Percentiles rank a stretch among this genome's conserved stretches.
phyloP scores from a whole-genome alignment of 1,139 yeast species.

The Geotrichum citri-aurantii region DNA sequence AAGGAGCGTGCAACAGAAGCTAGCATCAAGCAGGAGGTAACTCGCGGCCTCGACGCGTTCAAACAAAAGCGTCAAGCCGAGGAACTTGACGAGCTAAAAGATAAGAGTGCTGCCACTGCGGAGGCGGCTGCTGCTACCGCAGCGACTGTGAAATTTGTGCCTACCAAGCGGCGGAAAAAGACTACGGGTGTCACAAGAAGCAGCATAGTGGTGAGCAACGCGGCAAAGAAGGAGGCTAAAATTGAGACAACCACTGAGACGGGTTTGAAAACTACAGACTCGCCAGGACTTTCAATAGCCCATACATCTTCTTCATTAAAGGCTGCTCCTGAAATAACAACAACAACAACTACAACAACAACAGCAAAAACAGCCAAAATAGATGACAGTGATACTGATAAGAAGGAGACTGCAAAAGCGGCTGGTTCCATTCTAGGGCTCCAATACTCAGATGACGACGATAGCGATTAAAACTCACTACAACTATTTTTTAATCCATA shows the following conservation, averaged over 20 bases:
- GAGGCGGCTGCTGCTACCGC: background rate
- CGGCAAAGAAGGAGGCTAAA: background rate
- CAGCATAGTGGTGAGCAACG: background rate
- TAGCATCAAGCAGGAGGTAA: slow-evolving; percentile 17
- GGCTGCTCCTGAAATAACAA: background rate
- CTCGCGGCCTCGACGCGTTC: slow-evolving; percentile 19
- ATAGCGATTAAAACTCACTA: background rate
- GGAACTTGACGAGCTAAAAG: background rate
- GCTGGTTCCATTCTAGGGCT: background rate
- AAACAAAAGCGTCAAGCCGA: slow-evolving; percentile 14
- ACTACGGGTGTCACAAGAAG: background rate
- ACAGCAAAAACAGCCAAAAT: background rate
- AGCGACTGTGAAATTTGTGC: background rate
- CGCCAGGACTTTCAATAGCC: background rate
- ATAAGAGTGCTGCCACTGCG: slow-evolving; percentile 1
- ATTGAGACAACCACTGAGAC: background rate
- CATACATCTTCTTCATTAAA: background rate
- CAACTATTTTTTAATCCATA: background rate
- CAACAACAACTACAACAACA: too few species aligned
- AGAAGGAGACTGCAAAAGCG: background rate
- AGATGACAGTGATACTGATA: background rate
- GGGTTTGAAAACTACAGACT: background rate
- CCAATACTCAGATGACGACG: background rate
- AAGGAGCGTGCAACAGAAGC: slow-evolving; percentile 20
- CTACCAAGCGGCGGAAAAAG: slow-evolving; percentile 11